A percentile compares a stretch with the other conserved stretches of the same genome.
These are phyloP conservation scores for Komagataella pseudopastoris DNA, from an alignment of 805 yeast genomes.

Conservation along the genomic window DNA sequence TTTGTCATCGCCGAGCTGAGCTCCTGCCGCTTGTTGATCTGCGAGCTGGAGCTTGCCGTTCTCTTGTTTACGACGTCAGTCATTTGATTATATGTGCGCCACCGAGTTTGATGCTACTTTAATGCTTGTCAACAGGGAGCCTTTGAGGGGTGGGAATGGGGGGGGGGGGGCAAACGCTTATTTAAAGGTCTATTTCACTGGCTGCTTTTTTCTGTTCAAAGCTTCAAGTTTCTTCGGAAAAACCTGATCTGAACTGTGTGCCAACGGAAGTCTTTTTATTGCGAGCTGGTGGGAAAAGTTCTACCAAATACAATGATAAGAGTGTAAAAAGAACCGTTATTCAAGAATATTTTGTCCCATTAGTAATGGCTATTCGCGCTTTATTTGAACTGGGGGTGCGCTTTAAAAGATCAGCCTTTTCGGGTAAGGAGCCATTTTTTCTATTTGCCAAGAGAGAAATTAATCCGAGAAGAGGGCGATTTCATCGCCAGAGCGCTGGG, in stretches of 20 bases:
- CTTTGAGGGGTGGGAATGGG: not conserved
- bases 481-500: too few relatives aligned
- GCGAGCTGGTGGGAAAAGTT: not conserved
- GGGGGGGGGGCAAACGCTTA: not conserved
- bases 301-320: not conserved
- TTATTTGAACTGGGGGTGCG: not conserved
- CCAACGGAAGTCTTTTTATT: not conserved
- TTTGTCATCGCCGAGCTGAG: conserved; percentile 20
- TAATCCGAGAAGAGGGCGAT: not conserved
- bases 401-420: not conserved
- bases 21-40: conserved; percentile 9
- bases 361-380: not conserved
- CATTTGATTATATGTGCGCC: not conserved
- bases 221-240: not conserved
- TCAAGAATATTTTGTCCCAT: not conserved
- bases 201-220: not conserved
- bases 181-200: not conserved
- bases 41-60: not conserved
- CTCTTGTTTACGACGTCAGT: conserved; percentile 1
- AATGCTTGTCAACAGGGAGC: not conserved
- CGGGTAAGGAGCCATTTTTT: not conserved
- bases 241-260: not conserved
- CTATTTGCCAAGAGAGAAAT: not conserved
- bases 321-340: not conserved
- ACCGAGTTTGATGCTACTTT: not conserved